Percentiles rank a stretch among this genome's conserved stretches.
These are phyloP conservation scores for Ophiostoma piceae DNA, from an alignment of 2,329 filamentous ascomycete species.

Conservation along the genomic window DNA sequence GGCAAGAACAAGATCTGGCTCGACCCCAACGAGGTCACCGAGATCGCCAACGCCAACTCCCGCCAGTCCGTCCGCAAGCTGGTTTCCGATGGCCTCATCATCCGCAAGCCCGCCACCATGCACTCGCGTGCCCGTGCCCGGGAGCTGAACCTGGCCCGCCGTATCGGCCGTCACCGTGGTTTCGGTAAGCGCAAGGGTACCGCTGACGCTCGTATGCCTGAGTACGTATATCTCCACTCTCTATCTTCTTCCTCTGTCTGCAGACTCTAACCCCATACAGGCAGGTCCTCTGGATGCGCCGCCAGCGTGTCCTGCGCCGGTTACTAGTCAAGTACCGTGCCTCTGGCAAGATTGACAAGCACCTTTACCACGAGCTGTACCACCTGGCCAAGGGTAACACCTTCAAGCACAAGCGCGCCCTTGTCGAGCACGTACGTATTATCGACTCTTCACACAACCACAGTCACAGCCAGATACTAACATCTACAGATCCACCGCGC, in stretches of 20 bases:
- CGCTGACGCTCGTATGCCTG: slow-evolving; percentile 97
- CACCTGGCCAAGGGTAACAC: slow-evolving; percentile 99
- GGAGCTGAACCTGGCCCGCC: slow-evolving; percentile 87
- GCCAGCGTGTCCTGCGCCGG: slow-evolving; percentile 97
- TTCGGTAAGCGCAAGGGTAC: slow-evolving; percentile 99
- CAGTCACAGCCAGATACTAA: background rate
- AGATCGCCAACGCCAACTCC: slow-evolving; percentile 99
- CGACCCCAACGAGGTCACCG: slow-evolving; percentile 97
- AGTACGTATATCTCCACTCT: slow-evolving; percentile 52
- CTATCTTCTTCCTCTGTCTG: background rate
- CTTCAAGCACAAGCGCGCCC: slow-evolving; percentile 99
- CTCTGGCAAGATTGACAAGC: slow-evolving; percentile 99
- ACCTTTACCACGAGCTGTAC: slow-evolving; percentile 99
- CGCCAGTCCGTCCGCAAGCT: slow-evolving; percentile 99
- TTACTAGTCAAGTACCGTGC: slow-evolving; percentile 99
- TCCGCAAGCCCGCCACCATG: slow-evolving; percentile 99
- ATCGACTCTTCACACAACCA: background rate
- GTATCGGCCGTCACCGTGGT: slow-evolving; percentile 95
- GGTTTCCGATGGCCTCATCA: slow-evolving; percentile 99
- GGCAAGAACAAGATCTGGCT: slow-evolving; percentile 99
- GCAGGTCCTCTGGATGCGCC: slow-evolving; percentile 99
- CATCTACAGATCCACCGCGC: slow-evolving; percentile 90
- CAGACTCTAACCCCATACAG: slow-evolving; percentile 39
- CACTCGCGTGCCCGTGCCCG: slow-evolving; percentile 96
- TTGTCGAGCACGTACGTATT: slow-evolving; percentile 96